Evolutionary conservation across 2,329 filamentous ascomycete species (phyloP).

Genomic region (Ophiosphaerella korrae): DNA sequence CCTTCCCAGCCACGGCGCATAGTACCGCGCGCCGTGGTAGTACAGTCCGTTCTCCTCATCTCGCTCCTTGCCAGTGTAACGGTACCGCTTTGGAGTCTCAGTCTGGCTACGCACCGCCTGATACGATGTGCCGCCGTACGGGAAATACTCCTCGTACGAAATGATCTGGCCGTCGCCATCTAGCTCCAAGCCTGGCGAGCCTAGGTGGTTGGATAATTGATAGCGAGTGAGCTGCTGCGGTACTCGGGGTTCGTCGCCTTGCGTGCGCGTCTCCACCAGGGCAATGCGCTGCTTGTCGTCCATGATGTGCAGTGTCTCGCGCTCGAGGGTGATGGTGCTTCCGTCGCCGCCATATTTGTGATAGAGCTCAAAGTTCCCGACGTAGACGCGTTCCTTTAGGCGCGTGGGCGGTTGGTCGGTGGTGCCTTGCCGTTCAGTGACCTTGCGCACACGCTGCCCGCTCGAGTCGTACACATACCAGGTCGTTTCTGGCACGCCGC

Average conservation of each 20-base stretch:
- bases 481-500: slow-evolving; percentile 11
- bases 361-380: slow-evolving; percentile 14
- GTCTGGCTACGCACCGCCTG: neutral
- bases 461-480: slow-evolving; percentile 16
- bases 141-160: slow-evolving; percentile 40
- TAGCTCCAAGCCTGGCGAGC: slow-evolving; percentile 20
- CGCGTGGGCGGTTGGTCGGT: neutral
- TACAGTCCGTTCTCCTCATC: slow-evolving; percentile 14
- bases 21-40: slow-evolving; percentile 9
- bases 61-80: slow-evolving; percentile 6
- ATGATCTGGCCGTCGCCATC: slow-evolving; percentile 29
- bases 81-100: neutral
- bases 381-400: slow-evolving; percentile 6
- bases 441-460: slow-evolving; percentile 18
- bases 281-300: neutral
- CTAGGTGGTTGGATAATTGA: slow-evolving; percentile 3
- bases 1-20: slow-evolving; percentile 5
- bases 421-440: slow-evolving; percentile 7
- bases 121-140: slow-evolving; percentile 31
- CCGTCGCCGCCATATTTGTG: slow-evolving; percentile 3
- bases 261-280: neutral
- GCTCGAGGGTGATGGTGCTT: neutral
- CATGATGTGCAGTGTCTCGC: neutral
- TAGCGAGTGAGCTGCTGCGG: neutral
- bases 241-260: neutral